A percentile compares a stretch with the other conserved stretches of the same genome.
These are phyloP conservation scores for Beauveria scarabaeidicola DNA, from an alignment of 2,329 filamentous ascomycete genomes.

Conservation along the genomic window DNA sequence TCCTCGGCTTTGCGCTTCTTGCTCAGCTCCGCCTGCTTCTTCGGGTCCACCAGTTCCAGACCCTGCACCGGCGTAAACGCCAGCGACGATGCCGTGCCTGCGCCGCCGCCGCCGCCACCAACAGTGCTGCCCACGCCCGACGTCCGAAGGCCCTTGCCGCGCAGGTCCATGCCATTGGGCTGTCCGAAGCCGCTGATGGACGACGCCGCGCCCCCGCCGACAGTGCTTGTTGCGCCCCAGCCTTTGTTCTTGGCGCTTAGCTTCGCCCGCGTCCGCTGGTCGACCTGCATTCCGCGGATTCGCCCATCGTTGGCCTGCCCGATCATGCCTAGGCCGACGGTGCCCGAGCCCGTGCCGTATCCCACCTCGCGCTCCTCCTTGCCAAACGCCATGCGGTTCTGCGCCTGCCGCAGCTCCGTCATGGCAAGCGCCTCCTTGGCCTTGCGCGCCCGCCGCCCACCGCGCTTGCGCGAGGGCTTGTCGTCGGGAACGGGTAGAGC, in stretches of 20 bases:
- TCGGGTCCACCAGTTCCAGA: conserved; percentile 89
- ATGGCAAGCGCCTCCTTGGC: conserved; percentile 95
- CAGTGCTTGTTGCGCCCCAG: conserved; percentile 68
- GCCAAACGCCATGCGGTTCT: conserved; percentile 92
- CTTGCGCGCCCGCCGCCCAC: conserved; percentile 80
- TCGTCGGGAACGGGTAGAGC: conserved; percentile 91
- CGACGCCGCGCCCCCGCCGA: conserved; percentile 63
- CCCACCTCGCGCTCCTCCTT: conserved; percentile 92
- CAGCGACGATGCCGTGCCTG: conserved; percentile 76
- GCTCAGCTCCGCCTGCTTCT: conserved; percentile 76
- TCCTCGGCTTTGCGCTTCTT: conserved; percentile 90
- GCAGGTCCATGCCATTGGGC: conserved; percentile 56
- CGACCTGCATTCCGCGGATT: conserved; percentile 80
- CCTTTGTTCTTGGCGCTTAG: conserved; percentile 92
- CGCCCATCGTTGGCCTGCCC: conserved; percentile 81
- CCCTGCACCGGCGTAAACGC: conserved; percentile 94
- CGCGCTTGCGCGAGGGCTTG: conserved; percentile 87
- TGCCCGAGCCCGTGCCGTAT: conserved; percentile 78
- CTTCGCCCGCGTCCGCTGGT: conserved; percentile 87
- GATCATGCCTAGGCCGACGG: conserved; percentile 90
- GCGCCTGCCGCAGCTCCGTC: conserved; percentile 91
- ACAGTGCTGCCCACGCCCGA: conserved; percentile 71
- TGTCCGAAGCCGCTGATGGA: conserved; percentile 73
- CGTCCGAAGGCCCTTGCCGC: conserved; percentile 69
- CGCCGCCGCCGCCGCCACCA: conserved; percentile 32